A percentile compares a stretch with the other conserved stretches of the same genome.
Conservation (phyloP, 2,329 filamentous ascomycete genomes). For the Lanzia echinophila region DNA sequence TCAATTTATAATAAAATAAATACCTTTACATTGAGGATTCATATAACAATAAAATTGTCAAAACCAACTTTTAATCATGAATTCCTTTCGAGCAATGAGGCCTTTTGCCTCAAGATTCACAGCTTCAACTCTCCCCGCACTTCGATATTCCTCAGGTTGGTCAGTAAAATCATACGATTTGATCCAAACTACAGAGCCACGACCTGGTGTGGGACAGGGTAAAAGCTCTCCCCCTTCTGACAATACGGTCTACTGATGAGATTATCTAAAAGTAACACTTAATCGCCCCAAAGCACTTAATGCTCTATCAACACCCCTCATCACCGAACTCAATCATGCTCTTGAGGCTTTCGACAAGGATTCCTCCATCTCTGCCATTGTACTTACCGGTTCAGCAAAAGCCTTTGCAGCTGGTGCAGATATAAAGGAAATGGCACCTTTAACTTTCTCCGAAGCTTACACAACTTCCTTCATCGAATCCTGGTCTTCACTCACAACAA, state of each 20-base stretch:
- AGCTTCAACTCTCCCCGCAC: conserved; percentile 22
- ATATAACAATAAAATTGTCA: background rate
- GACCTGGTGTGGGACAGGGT: conserved; percentile 89
- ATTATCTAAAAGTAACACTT: conserved; percentile 62
- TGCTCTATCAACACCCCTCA: conserved; percentile 84
- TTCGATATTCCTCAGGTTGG: conserved; percentile 26
- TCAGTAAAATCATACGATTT: conserved; percentile 58
- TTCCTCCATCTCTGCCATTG: conserved; percentile 63
- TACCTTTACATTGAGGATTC: background rate
- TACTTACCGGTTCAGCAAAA: conserved; percentile 82
- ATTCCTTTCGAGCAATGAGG: conserved; percentile 24
- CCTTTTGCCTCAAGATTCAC: conserved; percentile 28
- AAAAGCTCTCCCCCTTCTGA: conserved; percentile 17
- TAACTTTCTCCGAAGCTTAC: conserved; percentile 85
- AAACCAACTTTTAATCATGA: conserved; percentile 19
- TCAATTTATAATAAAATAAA: no score
- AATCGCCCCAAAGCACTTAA: conserved; percentile 95
- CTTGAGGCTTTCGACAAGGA: conserved; percentile 64
- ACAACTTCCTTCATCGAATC: conserved; percentile 87
- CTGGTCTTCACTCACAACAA: conserved; percentile 80
- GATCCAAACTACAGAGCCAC: conserved; percentile 74
- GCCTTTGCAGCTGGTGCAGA: conserved; percentile 95
- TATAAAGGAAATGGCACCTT: conserved; percentile 97
- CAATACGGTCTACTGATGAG: background rate
- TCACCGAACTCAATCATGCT: conserved; percentile 79